These are phyloP conservation scores for Aegilops umbellulata DNA, from an alignment of 176 grass and related monocot species.

Conservation along the genomic window DNA sequence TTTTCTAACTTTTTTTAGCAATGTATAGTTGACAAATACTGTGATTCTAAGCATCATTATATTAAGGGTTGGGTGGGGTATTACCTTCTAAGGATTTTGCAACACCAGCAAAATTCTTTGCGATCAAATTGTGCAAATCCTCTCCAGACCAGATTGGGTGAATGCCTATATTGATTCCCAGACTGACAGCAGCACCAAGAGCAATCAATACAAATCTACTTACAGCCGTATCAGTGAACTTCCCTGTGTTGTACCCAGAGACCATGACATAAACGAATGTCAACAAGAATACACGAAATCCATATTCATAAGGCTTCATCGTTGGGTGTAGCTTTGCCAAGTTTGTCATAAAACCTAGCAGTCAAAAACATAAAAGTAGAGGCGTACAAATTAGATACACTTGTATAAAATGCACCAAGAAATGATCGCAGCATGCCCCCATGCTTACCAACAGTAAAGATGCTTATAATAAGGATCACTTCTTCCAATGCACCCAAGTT, in stretches of 20 bases:
- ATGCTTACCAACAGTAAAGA: constrained; percentile 69
- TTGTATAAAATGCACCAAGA: neutral
- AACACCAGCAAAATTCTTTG: constrained; percentile 82
- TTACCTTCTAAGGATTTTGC: constrained; percentile 98
- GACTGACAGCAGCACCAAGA: constrained; percentile 73
- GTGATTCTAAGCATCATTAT: neutral
- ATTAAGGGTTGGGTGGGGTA: neutral
- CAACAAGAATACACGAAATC: constrained; percentile 89
- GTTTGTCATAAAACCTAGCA: constrained; percentile 62
- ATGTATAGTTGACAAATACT: neutral
- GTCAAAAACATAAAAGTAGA: constrained; percentile 18
- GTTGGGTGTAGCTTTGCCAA: constrained; percentile 77
- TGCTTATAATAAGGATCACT: constrained; percentile 66
- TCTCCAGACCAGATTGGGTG: constrained; percentile 97
- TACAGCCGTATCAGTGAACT: constrained; percentile 57
- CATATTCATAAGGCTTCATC: constrained; percentile 94
- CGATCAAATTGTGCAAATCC: constrained; percentile 86
- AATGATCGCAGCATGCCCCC: neutral
- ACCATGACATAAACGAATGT: constrained; percentile 92
- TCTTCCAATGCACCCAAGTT: constrained; percentile 64
- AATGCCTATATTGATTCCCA: constrained; percentile 85
- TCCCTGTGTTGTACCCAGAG: constrained; percentile 77
- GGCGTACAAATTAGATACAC: constrained; percentile 17
- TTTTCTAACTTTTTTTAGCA: neutral
- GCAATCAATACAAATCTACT: constrained; percentile 92